Percentiles rank a stretch among this genome's conserved stretches.
Evolutionary conservation across 2,329 filamentous ascomycete species (phyloP).

Genomic region (Zalaria obscura): DNA sequence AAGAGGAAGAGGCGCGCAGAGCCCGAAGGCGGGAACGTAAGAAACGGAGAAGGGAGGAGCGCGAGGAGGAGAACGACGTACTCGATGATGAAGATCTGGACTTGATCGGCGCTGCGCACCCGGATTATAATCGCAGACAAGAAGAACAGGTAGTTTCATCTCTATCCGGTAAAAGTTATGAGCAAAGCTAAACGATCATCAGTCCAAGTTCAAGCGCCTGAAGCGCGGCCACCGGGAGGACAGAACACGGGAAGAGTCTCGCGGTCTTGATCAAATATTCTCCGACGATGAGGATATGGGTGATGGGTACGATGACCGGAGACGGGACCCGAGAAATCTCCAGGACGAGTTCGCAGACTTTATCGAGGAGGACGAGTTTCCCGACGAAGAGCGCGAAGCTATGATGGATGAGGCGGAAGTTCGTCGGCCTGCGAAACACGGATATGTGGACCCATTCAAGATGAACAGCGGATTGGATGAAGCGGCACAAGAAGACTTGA

Average conservation of each 20-base stretch:
- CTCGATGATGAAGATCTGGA: slow-evolving; percentile 95
- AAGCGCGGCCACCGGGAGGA: slow-evolving; percentile 81
- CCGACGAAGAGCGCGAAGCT: slow-evolving; percentile 65
- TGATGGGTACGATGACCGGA: slow-evolving; percentile 31
- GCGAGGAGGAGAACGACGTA: slow-evolving; percentile 67
- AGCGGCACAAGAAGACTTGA: slow-evolving; percentile 88
- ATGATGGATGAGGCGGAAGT: slow-evolving; percentile 81
- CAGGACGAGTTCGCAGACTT: slow-evolving; percentile 81
- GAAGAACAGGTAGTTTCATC: slow-evolving; percentile 50
- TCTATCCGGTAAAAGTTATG: neutral
- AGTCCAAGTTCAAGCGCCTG: slow-evolving; percentile 91
- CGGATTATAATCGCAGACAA: slow-evolving; percentile 52
- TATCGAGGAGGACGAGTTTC: slow-evolving; percentile 89
- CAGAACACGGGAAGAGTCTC: slow-evolving; percentile 44
- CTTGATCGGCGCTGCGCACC: slow-evolving; percentile 73
- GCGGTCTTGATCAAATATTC: slow-evolving; percentile 83
- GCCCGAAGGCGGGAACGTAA: slow-evolving; percentile 50
- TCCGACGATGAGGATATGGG: slow-evolving; percentile 75
- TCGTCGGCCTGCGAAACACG: slow-evolving; percentile 60
- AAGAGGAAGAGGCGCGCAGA: slow-evolving; percentile 54
- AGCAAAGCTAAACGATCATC: slow-evolving; percentile 4
- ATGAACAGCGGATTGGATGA: slow-evolving; percentile 59
- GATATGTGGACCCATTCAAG: slow-evolving; percentile 56
- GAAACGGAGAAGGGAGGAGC: slow-evolving; percentile 64
- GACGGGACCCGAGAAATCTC: slow-evolving; percentile 31